Evolutionary conservation across 208 protist genomes (phyloP).

Genomic region (Leishmania aethiopica): DNA sequence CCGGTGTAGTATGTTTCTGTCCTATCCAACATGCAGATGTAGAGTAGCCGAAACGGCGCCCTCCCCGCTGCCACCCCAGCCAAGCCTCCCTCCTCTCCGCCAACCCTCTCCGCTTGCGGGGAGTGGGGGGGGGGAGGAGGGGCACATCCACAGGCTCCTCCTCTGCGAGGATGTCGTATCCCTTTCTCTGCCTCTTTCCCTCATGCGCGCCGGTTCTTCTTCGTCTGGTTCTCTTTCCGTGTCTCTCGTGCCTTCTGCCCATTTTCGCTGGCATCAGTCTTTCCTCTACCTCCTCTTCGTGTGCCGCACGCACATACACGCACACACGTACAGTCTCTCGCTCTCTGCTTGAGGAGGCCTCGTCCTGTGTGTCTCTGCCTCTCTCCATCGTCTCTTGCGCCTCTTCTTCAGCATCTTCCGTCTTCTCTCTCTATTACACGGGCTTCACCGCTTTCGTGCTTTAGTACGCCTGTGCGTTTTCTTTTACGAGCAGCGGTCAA

Average conservation of each 20-base stretch:
- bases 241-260: not conserved
- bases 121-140: not conserved
- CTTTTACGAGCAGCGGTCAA: not conserved
- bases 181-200: not conserved
- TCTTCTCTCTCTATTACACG: not conserved
- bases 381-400: not conserved
- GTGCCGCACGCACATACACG: not conserved
- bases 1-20: not conserved
- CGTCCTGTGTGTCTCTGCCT: not conserved
- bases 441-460: not conserved
- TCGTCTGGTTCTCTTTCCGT: not conserved
- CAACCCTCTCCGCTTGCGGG: not conserved
- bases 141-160: not conserved
- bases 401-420: not conserved
- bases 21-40: too few relatives aligned
- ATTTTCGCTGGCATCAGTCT: not conserved
- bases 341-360: not conserved
- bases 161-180: not conserved
- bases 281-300: not conserved
- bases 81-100: not conserved
- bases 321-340: not conserved
- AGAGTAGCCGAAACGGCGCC: not conserved
- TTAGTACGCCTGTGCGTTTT: not conserved
- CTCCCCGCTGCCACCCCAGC: not conserved
- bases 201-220: not conserved